Conservation (phyloP, 257 asterid genomes). For the Henckelia pumila region DNA sequence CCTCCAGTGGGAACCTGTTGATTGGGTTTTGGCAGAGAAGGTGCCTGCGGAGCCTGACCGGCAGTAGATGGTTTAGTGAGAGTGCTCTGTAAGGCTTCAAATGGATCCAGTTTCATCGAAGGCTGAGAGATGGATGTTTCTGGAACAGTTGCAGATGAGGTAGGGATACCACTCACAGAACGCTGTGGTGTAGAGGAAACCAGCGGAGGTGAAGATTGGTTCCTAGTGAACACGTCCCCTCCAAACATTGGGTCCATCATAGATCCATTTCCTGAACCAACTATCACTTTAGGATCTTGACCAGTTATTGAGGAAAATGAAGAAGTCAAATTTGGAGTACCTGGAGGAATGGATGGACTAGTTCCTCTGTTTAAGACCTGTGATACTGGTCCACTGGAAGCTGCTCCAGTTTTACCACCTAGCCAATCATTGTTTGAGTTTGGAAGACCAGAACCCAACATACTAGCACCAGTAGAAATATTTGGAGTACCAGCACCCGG, state of each 20-base stretch:
- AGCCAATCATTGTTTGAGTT: slow-evolving; percentile 53
- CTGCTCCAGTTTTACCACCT: slow-evolving; percentile 42
- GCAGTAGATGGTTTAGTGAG: slow-evolving; percentile 50
- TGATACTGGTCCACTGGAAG: slow-evolving; percentile 41
- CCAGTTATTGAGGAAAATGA: slow-evolving; percentile 37
- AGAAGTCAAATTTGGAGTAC: slow-evolving; percentile 44
- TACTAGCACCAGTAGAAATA: slow-evolving; percentile 43
- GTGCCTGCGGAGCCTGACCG: slow-evolving; percentile 47
- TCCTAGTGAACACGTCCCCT: slow-evolving; percentile 61
- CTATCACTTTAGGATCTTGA: slow-evolving; percentile 44
- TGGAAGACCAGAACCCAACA: slow-evolving; percentile 41
- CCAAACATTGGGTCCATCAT: slow-evolving; percentile 44
- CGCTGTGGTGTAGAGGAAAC: slow-evolving; percentile 48
- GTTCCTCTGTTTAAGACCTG: slow-evolving; percentile 46
- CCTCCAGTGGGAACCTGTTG: slow-evolving; percentile 59
- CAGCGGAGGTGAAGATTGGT: slow-evolving; percentile 47
- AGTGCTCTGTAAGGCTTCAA: slow-evolving; percentile 69
- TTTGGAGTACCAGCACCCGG: slow-evolving; percentile 39
- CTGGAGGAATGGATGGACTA: slow-evolving; percentile 42
- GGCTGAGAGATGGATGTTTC: slow-evolving; percentile 44
- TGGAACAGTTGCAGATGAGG: slow-evolving; percentile 53
- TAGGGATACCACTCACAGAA: slow-evolving; percentile 40
- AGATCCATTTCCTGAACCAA: slow-evolving; percentile 49
- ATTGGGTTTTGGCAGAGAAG: slow-evolving; percentile 51
- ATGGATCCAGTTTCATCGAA: slow-evolving; percentile 66